Evolutionary conservation across 768 basidiomycete genomes (phyloP).

Genomic region (Phanerodontia chrysosporium): DNA sequence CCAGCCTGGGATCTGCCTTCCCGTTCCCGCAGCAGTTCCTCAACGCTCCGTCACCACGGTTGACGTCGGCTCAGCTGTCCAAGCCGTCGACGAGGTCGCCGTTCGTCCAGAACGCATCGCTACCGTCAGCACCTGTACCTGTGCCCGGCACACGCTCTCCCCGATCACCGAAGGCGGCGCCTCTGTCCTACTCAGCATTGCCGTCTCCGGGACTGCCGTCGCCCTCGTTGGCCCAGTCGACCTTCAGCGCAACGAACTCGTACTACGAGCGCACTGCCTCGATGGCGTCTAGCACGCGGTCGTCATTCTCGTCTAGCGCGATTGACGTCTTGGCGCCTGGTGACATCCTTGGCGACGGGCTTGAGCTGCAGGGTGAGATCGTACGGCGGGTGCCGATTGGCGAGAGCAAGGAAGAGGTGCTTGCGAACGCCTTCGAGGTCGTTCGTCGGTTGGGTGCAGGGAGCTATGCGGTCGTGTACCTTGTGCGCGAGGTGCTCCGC

Average conservation of each 20-base stretch:
- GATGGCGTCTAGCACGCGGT: constrained; percentile 9
- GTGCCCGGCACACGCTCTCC: constrained; percentile 11
- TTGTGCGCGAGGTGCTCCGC: constrained; percentile 68
- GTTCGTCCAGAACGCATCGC: constrained; percentile 1
- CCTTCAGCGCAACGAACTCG: not conserved
- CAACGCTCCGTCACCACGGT: constrained; percentile 21
- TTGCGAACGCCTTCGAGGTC: constrained; percentile 75
- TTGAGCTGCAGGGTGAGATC: constrained; percentile 59
- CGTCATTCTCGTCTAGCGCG: constrained; percentile 35
- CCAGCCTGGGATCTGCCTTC: constrained; percentile 27
- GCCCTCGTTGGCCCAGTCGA: not conserved
- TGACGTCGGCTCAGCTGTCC: constrained; percentile 19
- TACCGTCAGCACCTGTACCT: constrained; percentile 12
- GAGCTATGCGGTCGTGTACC: constrained; percentile 91
- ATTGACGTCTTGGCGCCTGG: constrained; percentile 69
- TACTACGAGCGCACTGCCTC: constrained; percentile 1
- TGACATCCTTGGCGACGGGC: constrained; percentile 68
- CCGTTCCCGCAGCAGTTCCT: constrained; percentile 22
- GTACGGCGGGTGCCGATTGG: constrained; percentile 54
- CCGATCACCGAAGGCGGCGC: not conserved
- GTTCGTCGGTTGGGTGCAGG: constrained; percentile 83
- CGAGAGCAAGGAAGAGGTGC: constrained; percentile 29
- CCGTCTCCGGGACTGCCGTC: not conserved
- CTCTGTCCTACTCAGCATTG: not conserved
- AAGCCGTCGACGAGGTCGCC: constrained; percentile 7